phyloP scores from a whole-genome alignment of 805 yeast species.

The Cyberlindnera xishuangbannaensis region DNA sequence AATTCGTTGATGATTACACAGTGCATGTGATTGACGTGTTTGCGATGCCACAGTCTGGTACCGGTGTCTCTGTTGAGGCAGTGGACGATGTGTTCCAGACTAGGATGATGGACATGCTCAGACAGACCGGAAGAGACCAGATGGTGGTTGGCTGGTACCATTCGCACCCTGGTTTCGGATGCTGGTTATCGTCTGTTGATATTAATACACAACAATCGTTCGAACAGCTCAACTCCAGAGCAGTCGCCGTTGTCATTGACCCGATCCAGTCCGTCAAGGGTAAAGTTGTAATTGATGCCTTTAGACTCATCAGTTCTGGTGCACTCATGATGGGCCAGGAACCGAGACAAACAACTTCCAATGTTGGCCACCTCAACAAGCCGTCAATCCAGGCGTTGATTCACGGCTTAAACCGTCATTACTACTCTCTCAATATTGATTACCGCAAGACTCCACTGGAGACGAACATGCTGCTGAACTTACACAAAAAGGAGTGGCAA shows the following conservation, averaged over 20 bases:
- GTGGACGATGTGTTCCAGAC: constrained; percentile 99
- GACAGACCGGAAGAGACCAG: constrained; percentile 98
- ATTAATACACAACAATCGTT: constrained; percentile 97
- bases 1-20: constrained; percentile 94
- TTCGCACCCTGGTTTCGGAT: constrained; percentile 99
- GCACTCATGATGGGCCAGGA: constrained; percentile 93
- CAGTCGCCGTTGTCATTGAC: constrained; percentile 97
- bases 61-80: constrained; percentile 98
- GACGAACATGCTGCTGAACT: constrained; percentile 86
- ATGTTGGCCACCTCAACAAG: constrained; percentile 90
- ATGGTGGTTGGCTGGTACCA: constrained; percentile 99
- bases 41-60: constrained; percentile 99
- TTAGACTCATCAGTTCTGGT: constrained; percentile 85
- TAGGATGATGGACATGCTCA: constrained; percentile 98
- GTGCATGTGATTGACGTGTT: constrained; percentile 96
- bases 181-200: constrained; percentile 98
- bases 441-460: constrained; percentile 90
- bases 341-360: constrained; percentile 96
- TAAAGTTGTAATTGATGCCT: constrained; percentile 97
- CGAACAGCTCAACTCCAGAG: constrained; percentile 90
- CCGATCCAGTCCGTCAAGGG: constrained; percentile 99
- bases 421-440: constrained; percentile 91
- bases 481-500: constrained; percentile 96
- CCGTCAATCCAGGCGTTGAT: constrained; percentile 96
- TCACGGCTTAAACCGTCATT: constrained; percentile 95